Conservation (phyloP, 2,329 filamentous ascomycete genomes). For the Allantophomopsis lycopodina region DNA sequence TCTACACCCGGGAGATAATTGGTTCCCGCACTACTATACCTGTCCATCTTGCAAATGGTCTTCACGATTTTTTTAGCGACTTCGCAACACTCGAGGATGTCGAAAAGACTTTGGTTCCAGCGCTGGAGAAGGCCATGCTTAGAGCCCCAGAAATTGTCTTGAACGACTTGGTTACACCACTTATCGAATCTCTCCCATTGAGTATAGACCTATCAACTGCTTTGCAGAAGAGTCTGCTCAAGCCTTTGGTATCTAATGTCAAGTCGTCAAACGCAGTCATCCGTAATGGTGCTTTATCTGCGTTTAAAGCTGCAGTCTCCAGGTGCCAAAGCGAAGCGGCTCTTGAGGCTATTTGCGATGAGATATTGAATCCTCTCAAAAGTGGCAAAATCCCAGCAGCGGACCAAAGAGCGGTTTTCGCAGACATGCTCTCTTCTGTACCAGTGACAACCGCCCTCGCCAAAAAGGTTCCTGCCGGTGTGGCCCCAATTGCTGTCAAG, state of each 20-base stretch:
- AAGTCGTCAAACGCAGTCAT: conserved; percentile 79
- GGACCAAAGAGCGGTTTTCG: conserved; percentile 73
- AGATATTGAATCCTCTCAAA: conserved; percentile 69
- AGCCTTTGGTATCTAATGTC: conserved; percentile 76
- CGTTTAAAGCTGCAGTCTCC: conserved; percentile 57
- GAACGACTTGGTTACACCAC: conserved; percentile 60
- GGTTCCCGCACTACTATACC: conserved; percentile 63
- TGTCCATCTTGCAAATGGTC: conserved; percentile 54
- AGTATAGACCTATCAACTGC: conserved; percentile 66
- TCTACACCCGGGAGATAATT: conserved; percentile 75
- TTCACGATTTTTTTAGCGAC: conserved; percentile 69
- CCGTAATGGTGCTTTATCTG: conserved; percentile 59
- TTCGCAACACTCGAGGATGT: conserved; percentile 67
- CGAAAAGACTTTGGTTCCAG: conserved; percentile 59
- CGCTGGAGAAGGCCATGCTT: conserved; percentile 78
- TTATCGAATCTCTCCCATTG: conserved; percentile 56
- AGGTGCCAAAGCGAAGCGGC: conserved; percentile 41
- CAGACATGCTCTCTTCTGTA: conserved; percentile 62
- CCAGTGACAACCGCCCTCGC: conserved; percentile 47
- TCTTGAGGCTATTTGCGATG: conserved; percentile 58
- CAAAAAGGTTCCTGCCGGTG: conserved; percentile 48
- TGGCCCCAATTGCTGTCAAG: conserved; percentile 60
- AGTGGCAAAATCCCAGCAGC: conserved; percentile 69
- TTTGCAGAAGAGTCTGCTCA: conserved; percentile 60
- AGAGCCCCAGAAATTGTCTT: conserved; percentile 84